These are phyloP conservation scores for Cladosporium colombiae DNA, from an alignment of 2,329 filamentous ascomycete genomes.

Conservation along the genomic window DNA sequence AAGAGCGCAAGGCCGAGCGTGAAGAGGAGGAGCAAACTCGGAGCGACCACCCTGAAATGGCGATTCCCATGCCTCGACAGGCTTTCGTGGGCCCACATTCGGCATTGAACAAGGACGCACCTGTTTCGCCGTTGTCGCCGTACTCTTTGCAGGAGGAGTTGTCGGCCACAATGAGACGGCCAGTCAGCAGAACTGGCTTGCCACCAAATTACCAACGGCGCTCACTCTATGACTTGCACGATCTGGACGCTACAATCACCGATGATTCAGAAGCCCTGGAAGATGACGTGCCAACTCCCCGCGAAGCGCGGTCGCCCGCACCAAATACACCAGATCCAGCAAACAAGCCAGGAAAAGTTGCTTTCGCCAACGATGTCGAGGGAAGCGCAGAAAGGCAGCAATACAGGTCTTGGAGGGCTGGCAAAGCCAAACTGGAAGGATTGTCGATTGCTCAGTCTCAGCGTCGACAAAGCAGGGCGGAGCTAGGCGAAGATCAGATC, in stretches of 20 bases:
- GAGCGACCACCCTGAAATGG: slow-evolving; percentile 13
- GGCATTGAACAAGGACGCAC: slow-evolving; percentile 12
- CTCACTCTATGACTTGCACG: slow-evolving; percentile 36
- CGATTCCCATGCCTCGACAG: slow-evolving; percentile 14
- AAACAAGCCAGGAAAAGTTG: slow-evolving; percentile 6
- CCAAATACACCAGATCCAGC: slow-evolving; percentile 13
- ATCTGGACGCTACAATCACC: slow-evolving; percentile 22
- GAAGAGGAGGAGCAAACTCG: neutral
- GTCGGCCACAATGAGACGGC: slow-evolving; percentile 5
- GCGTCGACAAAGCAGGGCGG: slow-evolving; percentile 35
- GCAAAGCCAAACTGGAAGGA: slow-evolving; percentile 46
- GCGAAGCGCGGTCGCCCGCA: slow-evolving; percentile 6
- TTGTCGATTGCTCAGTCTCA: slow-evolving; percentile 42
- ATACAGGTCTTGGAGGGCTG: slow-evolving; percentile 53
- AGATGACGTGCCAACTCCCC: slow-evolving; percentile 1
- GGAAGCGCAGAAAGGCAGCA: slow-evolving; percentile 46
- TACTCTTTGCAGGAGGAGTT: slow-evolving; percentile 1
- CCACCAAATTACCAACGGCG: slow-evolving; percentile 33
- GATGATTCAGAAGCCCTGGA: neutral
- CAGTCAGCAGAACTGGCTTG: slow-evolving; percentile 25
- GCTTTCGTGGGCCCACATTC: slow-evolving; percentile 8
- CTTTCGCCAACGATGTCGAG: slow-evolving; percentile 23
- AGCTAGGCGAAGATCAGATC: slow-evolving; percentile 56
- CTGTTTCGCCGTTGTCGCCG: slow-evolving; percentile 14
- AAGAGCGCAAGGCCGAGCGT: slow-evolving; percentile 9